Base-by-base conservation (phyloP, 208 protist genomes). In the Tetramitus jugosus region DNA sequence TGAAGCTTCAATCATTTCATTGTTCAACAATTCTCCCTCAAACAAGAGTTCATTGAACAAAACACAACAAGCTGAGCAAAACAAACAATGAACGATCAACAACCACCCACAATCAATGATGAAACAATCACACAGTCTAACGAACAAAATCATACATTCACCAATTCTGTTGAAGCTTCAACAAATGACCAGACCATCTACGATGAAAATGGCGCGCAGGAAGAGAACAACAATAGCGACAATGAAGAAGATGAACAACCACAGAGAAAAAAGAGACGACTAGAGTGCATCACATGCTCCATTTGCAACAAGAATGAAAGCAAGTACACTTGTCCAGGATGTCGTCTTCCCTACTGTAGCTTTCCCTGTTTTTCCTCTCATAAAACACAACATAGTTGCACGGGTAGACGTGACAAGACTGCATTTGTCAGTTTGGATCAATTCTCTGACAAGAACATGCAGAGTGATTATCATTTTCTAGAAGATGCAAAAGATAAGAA, bases 301-400 rank as follows among this genome's bases (percentile, higher is more conserved):
- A 33, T 71, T 49, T 71, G 65, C 33, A 49, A 35, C 10, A 6
- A 3, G 26, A 49, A 20, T 35, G 39, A 71, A 49, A 37, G n/a
- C n/a, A 71, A 71, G 49, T 71, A 71, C 10, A 71, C 65, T 49
- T 71, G 65, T 33, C 65, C 65, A 35, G 37, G 65, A 17, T 71
- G 65, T 33, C 4, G 4, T 29, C 26, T 71, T 3, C 26, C 26
- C 7, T 71, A 49, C 49, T 71, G 65, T 49, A 37, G 4, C 26
- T 6, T 71, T 3, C 4, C 26, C 13, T 71, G 65, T 49, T 71
- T 33, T 71, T 49, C 43, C 29, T 49, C 43, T 4, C 65, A 71
- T 49, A 71, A 49, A 49, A 29, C 10, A 6, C 8, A 29, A 20
- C 23, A 7, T 33, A 33, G 1, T 35, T 71, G 65, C 29, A 52